These are phyloP conservation scores for Xylariales sp. DNA, from an alignment of 2,329 filamentous ascomycete species.

Conservation along the genomic window DNA sequence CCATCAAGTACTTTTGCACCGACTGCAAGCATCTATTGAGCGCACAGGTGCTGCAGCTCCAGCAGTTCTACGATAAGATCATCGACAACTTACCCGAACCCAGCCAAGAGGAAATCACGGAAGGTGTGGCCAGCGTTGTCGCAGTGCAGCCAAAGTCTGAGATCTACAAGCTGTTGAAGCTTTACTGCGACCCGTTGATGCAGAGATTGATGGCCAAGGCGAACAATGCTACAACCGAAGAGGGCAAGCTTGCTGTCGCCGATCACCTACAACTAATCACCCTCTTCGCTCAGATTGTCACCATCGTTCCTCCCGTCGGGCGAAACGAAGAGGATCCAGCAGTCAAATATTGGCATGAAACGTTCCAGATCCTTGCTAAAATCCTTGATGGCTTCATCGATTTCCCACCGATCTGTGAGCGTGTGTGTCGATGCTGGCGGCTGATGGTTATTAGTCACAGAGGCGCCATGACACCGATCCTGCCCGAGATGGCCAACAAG, in stretches of 20 bases:
- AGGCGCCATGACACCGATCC: slow-evolving; percentile 78
- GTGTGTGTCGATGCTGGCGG: slow-evolving; percentile 92
- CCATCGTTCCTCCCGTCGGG: slow-evolving; percentile 65
- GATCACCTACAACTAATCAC: slow-evolving; percentile 92
- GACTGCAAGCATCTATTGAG: slow-evolving; percentile 88
- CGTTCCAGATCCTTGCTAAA: slow-evolving; percentile 81
- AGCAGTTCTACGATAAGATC: slow-evolving; percentile 87
- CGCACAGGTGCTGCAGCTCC: slow-evolving; percentile 77
- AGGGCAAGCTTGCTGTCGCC: slow-evolving; percentile 80
- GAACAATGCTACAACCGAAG: slow-evolving; percentile 76
- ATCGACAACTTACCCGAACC: slow-evolving; percentile 78
- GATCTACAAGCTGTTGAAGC: slow-evolving; percentile 79
- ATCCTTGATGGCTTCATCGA: slow-evolving; percentile 83
- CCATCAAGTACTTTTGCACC: slow-evolving; percentile 95
- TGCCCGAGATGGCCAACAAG: slow-evolving; percentile 83
- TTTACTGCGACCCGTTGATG: slow-evolving; percentile 90
- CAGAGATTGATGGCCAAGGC: slow-evolving; percentile 81
- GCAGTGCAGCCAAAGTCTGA: slow-evolving; percentile 78
- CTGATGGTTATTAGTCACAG: slow-evolving; percentile 96
- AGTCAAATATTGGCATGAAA: slow-evolving; percentile 93
- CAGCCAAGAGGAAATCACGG: slow-evolving; percentile 94
- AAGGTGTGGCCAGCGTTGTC: slow-evolving; percentile 89
- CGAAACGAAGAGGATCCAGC: slow-evolving; percentile 76
- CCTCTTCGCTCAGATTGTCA: slow-evolving; percentile 75
- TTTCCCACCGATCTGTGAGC: slow-evolving; percentile 86